Percentiles rank a stretch among this genome's conserved stretches.
Conservation (phyloP, 1,139 yeast genomes). For the Pichia sp. region DNA sequence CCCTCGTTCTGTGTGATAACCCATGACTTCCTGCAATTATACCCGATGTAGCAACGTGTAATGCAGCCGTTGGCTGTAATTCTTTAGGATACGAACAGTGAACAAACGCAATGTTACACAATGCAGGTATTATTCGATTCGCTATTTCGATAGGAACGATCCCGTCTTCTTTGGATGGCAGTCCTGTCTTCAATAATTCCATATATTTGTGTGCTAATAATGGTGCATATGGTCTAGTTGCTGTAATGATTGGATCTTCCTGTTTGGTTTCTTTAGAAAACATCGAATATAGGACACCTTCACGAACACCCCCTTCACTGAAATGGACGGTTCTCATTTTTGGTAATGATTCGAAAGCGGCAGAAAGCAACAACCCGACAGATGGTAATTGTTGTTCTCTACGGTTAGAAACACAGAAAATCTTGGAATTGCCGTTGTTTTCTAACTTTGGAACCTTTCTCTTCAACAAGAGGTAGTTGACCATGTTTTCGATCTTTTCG, state of each 20-base stretch:
- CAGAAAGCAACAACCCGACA: slow-evolving; percentile 56
- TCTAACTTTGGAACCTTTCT: slow-evolving; percentile 38
- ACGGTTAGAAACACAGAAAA: slow-evolving; percentile 59
- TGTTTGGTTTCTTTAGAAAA: slow-evolving; percentile 51
- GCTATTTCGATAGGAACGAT: slow-evolving; percentile 56
- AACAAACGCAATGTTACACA: slow-evolving; percentile 66
- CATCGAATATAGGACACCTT: slow-evolving; percentile 62
- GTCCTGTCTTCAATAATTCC: slow-evolving; percentile 46
- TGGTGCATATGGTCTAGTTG: slow-evolving; percentile 66
- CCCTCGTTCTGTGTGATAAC: slow-evolving; percentile 61
- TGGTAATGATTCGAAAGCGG: slow-evolving; percentile 59
- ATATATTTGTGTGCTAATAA: slow-evolving; percentile 51
- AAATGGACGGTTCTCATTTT: slow-evolving; percentile 56
- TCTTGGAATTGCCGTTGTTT: slow-evolving; percentile 31
- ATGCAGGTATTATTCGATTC: slow-evolving; percentile 58
- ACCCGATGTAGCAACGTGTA: slow-evolving; percentile 66
- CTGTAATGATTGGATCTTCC: slow-evolving; percentile 63
- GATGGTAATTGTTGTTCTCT: slow-evolving; percentile 64
- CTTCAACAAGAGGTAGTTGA: slow-evolving; percentile 48
- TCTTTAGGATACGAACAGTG: slow-evolving; percentile 73
- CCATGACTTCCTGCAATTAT: slow-evolving; percentile 70
- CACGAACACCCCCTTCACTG: slow-evolving; percentile 71
- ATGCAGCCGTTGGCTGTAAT: slow-evolving; percentile 66
- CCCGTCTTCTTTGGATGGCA: slow-evolving; percentile 39
- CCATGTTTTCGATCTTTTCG: slow-evolving; percentile 45